Conservation (phyloP, 306 rosid species). For the Mimosa pudica region DNA sequence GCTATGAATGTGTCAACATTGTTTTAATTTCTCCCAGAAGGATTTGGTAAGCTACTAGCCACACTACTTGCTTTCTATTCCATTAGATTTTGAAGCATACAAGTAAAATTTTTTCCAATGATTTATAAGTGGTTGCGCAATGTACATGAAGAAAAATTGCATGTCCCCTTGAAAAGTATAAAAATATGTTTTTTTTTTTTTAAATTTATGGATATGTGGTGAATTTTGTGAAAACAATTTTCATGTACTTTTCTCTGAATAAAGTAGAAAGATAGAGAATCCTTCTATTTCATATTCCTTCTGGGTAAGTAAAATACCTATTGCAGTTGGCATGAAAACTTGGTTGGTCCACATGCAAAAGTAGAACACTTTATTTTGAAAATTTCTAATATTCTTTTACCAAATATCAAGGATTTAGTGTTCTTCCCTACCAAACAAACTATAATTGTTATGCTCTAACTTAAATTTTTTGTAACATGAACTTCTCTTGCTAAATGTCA, state of each 20-base stretch:
- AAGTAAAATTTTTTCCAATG: conserved; percentile 49
- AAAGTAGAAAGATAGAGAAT: background rate
- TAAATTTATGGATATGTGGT: background rate
- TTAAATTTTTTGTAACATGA: background rate
- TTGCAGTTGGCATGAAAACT: background rate
- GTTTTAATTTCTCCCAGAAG: conserved; percentile 38
- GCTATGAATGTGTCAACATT: conserved; percentile 8
- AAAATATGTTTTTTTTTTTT: background rate
- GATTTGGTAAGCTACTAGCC: conserved; percentile 72
- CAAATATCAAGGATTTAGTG: background rate
- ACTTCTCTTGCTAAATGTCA: background rate
- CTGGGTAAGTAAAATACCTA: background rate
- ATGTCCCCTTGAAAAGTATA: background rate
- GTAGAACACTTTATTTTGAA: background rate
- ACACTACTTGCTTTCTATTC: conserved; percentile 72
- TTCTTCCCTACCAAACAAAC: background rate
- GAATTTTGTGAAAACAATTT: background rate
- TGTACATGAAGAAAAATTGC: conserved; percentile 24
- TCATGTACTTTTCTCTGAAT: background rate
- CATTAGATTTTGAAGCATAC: conserved; percentile 82
- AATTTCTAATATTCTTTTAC: background rate
- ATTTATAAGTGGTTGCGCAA: conserved; percentile 22
- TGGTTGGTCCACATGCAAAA: background rate
- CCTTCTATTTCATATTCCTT: background rate
- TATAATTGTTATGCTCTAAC: background rate